Percentiles rank a stretch among this genome's conserved stretches.
Conservation (phyloP, 2,329 filamentous ascomycete species). For the Trichoderma sp. region DNA sequence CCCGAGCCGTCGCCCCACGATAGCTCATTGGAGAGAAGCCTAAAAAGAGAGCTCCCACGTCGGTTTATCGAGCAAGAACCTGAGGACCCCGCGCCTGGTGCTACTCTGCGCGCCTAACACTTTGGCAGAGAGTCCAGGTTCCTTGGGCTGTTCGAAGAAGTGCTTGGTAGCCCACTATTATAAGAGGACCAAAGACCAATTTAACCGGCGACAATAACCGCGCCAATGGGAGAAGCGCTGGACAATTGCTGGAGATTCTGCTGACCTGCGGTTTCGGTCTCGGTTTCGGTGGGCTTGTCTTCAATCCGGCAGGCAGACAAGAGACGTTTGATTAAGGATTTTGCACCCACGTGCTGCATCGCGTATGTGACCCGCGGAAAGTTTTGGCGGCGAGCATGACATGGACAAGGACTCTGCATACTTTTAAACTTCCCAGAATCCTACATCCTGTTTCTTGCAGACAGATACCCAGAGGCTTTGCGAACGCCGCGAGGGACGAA, state of each 20-base stretch:
- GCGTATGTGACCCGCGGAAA: background rate
- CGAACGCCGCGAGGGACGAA: background rate
- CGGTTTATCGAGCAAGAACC: background rate
- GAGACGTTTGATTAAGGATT: background rate
- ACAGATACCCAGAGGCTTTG: background rate
- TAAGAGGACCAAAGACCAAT: constrained; percentile 18
- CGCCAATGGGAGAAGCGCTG: constrained; percentile 23
- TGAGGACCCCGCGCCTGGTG: constrained; percentile 11
- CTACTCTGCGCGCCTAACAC: constrained; percentile 17
- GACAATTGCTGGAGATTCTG: background rate
- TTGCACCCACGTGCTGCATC: background rate
- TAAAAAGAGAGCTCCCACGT: constrained; percentile 1
- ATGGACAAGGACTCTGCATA: background rate
- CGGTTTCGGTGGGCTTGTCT: background rate
- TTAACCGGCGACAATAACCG: constrained; percentile 26
- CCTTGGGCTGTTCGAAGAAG: background rate
- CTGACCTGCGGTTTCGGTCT: constrained; percentile 11
- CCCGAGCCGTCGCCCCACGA: constrained; percentile 12
- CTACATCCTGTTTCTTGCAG: background rate
- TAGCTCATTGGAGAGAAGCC: constrained; percentile 21
- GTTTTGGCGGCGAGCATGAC: too few species aligned
- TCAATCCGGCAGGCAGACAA: background rate
- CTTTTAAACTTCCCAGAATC: too few species aligned
- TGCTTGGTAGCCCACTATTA: constrained; percentile 17
- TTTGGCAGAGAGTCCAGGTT: constrained; percentile 21